Base-by-base conservation (phyloP, 2,329 filamentous ascomycete genomes). In the Paracoccidioides brasiliensis region DNA sequence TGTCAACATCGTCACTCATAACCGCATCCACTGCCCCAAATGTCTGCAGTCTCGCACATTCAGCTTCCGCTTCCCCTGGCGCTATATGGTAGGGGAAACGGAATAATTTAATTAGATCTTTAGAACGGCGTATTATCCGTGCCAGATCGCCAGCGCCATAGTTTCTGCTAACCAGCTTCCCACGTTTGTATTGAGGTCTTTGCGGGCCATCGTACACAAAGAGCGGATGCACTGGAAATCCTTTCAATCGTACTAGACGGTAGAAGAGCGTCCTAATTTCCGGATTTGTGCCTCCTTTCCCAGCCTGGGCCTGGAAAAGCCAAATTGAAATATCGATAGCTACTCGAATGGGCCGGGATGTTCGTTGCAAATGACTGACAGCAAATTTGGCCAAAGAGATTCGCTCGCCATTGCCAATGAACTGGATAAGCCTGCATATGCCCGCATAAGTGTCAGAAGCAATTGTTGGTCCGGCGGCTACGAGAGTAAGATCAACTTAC, bases 311-410 rank as follows among this genome's bases (percentile, higher is more conserved):
- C 66, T 98, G 93, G 66, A 95, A 97, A 46, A 95, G 86, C 93
- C 93, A 98, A 66, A 98, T 97, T 2, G 90, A 89, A 62, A 95
- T 86, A 67, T 98, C 93, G 60, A 98, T 86, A 42, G 93, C 93
- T 49, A 98, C 78, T 43, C 90, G 85, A 43, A 97, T 76, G 0
- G 90, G 90, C 1, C 84, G 80, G 30, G 80, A 79, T 9, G 81
- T 82, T 54, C 78, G 71, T 64, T 89, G 81, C 60, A 94, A 80
- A 62, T 88, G 85, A 50, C 90, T 81, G 48, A 90, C 78, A 35
- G 90, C 86, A 52, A 97, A 79, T 66, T 88, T 94, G 38, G 87
- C 82, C 8, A 98, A 78, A 15, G 93, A 85, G 55, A 94, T 77
- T 57, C 90, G 81, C 65, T 86, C 78, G 55, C 90, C 89, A 7